These are phyloP conservation scores for Aphanocladium album DNA, from an alignment of 2,329 filamentous ascomycete species.

Conservation along the genomic window DNA sequence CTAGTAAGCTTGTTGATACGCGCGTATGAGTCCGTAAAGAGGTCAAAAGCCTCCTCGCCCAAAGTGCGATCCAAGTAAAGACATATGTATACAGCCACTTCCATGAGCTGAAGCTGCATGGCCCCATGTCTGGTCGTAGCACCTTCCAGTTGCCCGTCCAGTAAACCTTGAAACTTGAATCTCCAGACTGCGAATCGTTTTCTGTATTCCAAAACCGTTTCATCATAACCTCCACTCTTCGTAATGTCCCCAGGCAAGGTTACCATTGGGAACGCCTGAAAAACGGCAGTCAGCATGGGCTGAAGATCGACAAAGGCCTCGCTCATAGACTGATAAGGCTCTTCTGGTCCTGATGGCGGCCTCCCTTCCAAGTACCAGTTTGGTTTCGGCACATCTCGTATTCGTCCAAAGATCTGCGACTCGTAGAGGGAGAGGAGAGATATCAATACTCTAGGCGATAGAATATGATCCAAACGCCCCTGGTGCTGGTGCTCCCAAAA, in stretches of 20 bases:
- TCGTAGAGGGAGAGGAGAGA: conserved; percentile 5
- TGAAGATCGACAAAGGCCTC: conserved; percentile 1
- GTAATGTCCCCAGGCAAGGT: conserved; percentile 3
- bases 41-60: conserved; percentile 1
- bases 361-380: conserved; percentile 2
- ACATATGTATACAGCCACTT: conserved; percentile 3
- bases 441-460: not conserved
- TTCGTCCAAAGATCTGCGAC: conserved; percentile 5
- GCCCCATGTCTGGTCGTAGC: not conserved
- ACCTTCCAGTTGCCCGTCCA: not conserved
- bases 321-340: conserved; percentile 6
- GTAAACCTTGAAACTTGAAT: not conserved
- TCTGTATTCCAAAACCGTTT: not conserved
- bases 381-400: not conserved
- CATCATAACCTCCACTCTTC: not conserved
- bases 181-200: not conserved
- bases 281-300: conserved; percentile 3
- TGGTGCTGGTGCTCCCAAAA: conserved; percentile 8
- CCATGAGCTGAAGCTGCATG: conserved; percentile 6
- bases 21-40: not conserved
- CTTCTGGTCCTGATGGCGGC: not conserved
- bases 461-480: not conserved
- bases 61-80: not conserved
- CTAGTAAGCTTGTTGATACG: not conserved
- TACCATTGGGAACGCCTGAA: conserved; percentile 6